Evolutionary conservation across 371 early-diverging fungal genomes (phyloP), one percentile per base, ranked within the genome.

Genomic region (Mortierella sp.): DNA sequence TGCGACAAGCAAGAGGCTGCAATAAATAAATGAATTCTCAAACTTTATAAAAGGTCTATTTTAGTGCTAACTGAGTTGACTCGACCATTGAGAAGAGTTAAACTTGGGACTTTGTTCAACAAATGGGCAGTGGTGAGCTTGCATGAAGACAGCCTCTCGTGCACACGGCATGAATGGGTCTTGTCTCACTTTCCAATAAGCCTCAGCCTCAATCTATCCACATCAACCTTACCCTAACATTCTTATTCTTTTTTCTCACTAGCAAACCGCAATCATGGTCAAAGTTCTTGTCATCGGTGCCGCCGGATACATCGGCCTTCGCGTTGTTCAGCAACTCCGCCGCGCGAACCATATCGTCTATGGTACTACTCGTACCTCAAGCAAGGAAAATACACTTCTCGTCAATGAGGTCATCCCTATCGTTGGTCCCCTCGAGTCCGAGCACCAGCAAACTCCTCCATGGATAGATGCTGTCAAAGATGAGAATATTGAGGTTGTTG

Each of bases 251-350:
- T 52, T 52, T 7, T n/a, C n/a, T 52, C 52, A 21, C 19, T 52
- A 52, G 8, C 22, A 16, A 52, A 9, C n/a, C 4, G 21, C 52
- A 52, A 74, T 36, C 55, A 83, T 77, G 83, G 77, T 84, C 19
- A 84, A 70, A 50, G 84, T 84, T 45, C 73, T 85, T 62, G 58
- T 86, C 28, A 64, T 86, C 40, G 85, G 86, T 38, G 81, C 86
- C 70, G 60, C 76, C n/a, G 86, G 86, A 40, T 77, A 67, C 71
- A 81, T 84, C 61, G 86, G 86, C 40, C 70, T 78, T 24, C 72
- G 74, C 28, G 70, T 83, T 32, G 73, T 83, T 6, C 81, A 78
- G 48, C 78, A 74, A 33, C 84, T 86, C 24, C 74, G 83, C 33
- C 86, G 78, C 9, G 68, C 64, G 6, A 83, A 85, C 33, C 84